phyloP scores from a whole-genome alignment of 2,329 filamentous ascomycete species.

The Coniochaeta sp. region DNA sequence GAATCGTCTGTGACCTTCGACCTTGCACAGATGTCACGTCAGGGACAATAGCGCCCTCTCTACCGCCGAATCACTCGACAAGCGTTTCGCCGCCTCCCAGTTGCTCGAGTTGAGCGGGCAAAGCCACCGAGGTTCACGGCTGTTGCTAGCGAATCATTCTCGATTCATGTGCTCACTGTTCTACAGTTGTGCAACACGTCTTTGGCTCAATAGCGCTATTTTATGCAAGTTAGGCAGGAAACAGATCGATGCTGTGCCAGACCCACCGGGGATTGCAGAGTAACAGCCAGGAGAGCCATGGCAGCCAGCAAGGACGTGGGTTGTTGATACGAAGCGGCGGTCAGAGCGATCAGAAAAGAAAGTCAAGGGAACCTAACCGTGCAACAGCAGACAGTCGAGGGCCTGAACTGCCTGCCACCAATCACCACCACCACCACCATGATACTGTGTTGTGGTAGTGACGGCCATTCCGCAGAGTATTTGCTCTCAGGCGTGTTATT shows the following conservation, averaged over 20 bases:
- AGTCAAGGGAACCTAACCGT: neutral
- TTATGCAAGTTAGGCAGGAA: neutral
- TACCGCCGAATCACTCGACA: neutral
- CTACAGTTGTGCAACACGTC: neutral
- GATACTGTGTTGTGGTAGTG: neutral
- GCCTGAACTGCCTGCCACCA: neutral
- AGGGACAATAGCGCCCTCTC: neutral
- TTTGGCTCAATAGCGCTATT: neutral
- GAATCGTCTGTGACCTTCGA: neutral
- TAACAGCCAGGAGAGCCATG: neutral
- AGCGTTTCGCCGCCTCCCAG: neutral
- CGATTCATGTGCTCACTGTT: neutral
- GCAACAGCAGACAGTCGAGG: neutral
- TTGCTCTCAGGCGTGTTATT: too few relatives aligned
- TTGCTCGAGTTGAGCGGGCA: neutral
- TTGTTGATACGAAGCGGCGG: neutral
- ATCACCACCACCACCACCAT: neutral
- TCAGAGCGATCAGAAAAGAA: neutral
- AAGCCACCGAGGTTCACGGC: neutral
- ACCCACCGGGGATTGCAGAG: neutral
- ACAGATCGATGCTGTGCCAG: too few relatives aligned
- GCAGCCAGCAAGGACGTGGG: neutral
- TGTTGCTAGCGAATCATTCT: neutral
- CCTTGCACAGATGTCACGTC: neutral
- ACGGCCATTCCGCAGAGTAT: too few relatives aligned